Evolutionary conservation across 495 filamentous ascomycete species (phyloP).

Genomic region (Copromyces sp.): DNA sequence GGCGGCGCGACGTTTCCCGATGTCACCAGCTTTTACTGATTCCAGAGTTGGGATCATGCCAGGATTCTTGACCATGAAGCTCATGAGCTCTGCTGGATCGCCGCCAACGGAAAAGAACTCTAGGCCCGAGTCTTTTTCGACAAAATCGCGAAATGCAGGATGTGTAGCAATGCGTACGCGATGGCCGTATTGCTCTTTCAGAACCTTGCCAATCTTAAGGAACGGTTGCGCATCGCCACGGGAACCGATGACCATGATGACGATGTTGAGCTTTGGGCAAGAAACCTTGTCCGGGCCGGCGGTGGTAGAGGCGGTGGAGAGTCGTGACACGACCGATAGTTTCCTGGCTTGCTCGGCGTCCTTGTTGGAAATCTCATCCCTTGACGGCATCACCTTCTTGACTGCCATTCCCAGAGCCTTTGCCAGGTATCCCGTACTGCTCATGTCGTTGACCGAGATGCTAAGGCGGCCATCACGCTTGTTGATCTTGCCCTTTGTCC

Average conservation of each 20-base stretch:
- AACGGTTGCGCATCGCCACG: slow-evolving; percentile 77
- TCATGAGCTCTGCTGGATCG: slow-evolving; percentile 71
- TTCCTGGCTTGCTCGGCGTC: background rate
- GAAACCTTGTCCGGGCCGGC: slow-evolving; percentile 5
- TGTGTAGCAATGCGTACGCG: slow-evolving; percentile 72
- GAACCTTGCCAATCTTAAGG: slow-evolving; percentile 51
- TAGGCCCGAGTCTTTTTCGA: slow-evolving; percentile 52
- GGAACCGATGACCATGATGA: slow-evolving; percentile 71
- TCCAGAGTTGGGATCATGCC: slow-evolving; percentile 65
- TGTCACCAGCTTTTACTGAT: slow-evolving; percentile 56
- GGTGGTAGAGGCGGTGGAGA: slow-evolving; percentile 11
- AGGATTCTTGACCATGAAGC: slow-evolving; percentile 80
- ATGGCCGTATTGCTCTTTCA: slow-evolving; percentile 57
- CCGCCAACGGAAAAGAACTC: slow-evolving; percentile 78
- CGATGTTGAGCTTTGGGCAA: slow-evolving; percentile 55
- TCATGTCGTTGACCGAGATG: slow-evolving; percentile 59
- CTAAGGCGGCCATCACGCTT: slow-evolving; percentile 59
- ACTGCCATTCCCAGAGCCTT: slow-evolving; percentile 56
- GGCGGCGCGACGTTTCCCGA: slow-evolving; percentile 51
- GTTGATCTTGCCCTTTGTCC: slow-evolving; percentile 53
- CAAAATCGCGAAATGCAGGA: slow-evolving; percentile 55
- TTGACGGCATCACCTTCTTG: slow-evolving; percentile 23
- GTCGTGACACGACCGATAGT: slow-evolving; percentile 12
- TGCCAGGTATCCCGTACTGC: slow-evolving; percentile 54
- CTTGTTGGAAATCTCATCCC: slow-evolving; percentile 2